Base-by-base conservation (phyloP, 768 basidiomycete species). In the Lepiota brunneoincarnata region DNA sequence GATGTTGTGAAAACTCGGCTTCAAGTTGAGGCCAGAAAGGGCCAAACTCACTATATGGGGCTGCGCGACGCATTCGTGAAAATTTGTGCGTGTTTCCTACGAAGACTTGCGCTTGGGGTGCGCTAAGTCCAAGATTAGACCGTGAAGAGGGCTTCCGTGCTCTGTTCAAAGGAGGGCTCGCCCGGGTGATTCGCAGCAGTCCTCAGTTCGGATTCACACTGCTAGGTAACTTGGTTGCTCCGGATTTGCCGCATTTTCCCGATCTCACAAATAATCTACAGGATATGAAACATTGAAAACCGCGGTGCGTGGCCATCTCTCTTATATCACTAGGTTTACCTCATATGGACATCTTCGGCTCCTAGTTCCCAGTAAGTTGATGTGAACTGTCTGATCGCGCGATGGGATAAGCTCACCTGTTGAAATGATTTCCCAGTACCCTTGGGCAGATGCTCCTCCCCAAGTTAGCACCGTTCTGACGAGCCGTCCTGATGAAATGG, bases 1-100 rank as follows among this genome's bases (percentile, higher is more conserved):
- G 96, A 99, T 71, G 97, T 98, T 57, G 91, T 98, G 65, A 98
- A 99, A 81, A 98, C 97, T 14, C 83, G 95, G 43, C 73, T 98
- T 60, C 96, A 98, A 68, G 88, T 92, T 10, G 97, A 98, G 68
- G 89, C 93, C 39, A 81, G 88, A 59, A 86, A 89, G 63, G 97
- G 97, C 10, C 84, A 98, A 66, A 90, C 93, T 4, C 75, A 86
- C 55, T 99, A 99, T 75, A 91, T 90, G 67, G 96, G 97, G 41
- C 69, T 97, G 36, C 67, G 75, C 14, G 95, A 99, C 69, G 95
- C 93, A 17, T 91, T 98, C 63, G 74, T 80, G 31, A 96, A 89
- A 70, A 98, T 99, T 56, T 89, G 91, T 87, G 67, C 66, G 87
- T 79, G 21, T 37, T n/a, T 48, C 48, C 18, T 45, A 52, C 56